These are phyloP conservation scores for Backusella westeae DNA, from an alignment of 192 early-diverging fungal species.

Conservation along the genomic window DNA sequence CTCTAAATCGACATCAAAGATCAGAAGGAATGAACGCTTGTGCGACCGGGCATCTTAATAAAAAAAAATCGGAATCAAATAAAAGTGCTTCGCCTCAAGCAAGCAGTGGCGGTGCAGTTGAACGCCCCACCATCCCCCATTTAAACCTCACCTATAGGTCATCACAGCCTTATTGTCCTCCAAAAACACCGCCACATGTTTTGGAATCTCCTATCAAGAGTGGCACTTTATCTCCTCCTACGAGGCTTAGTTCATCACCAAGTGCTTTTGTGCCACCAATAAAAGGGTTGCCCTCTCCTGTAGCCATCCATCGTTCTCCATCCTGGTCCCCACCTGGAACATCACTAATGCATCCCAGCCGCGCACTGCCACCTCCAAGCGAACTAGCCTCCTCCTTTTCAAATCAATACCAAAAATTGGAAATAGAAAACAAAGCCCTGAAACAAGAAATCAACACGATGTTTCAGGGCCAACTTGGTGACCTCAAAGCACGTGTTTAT, in stretches of 20 bases:
- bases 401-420: neutral
- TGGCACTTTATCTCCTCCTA: neutral
- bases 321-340: neutral
- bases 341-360: neutral
- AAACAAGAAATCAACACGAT: slow-evolving; percentile 16
- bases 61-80: neutral
- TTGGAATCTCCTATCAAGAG: neutral
- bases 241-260: neutral
- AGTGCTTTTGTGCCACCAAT: neutral
- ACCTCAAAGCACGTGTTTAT: slow-evolving; percentile 16
- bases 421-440: neutral
- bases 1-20: slow-evolving; percentile 70
- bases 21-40: slow-evolving; percentile 35
- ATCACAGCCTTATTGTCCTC: slow-evolving; percentile 9
- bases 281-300: neutral
- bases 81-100: slow-evolving; percentile 1
- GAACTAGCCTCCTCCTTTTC: neutral
- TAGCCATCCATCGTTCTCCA: neutral
- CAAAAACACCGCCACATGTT: neutral
- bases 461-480: neutral
- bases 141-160: neutral
- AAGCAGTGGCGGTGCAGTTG: neutral
- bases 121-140: neutral
- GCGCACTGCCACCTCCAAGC: neutral
- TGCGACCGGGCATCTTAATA: neutral